phyloP scores from a whole-genome alignment of 169 alveolate species.

The Perkinsus marinus region DNA sequence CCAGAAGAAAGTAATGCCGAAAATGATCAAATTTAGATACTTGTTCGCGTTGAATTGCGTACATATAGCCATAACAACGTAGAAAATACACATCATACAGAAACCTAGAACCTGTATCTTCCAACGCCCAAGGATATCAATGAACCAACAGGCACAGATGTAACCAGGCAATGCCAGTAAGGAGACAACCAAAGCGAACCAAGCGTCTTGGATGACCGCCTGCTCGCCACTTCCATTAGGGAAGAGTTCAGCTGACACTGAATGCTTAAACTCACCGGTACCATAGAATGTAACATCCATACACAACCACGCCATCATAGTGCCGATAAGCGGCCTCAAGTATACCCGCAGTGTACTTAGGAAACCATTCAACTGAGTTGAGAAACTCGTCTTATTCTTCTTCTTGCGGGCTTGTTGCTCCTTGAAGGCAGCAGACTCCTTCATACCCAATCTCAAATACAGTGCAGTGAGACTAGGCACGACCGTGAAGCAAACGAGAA shows the following conservation, averaged over 20 bases:
- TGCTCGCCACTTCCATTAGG: background rate
- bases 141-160: constrained; percentile 9
- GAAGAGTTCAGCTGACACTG: constrained; percentile 1
- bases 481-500: background rate
- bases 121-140: constrained; percentile 15
- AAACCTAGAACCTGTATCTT: constrained; percentile 17
- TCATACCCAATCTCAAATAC: background rate
- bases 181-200: background rate
- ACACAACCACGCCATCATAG: constrained; percentile 23
- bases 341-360: background rate
- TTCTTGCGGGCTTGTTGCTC: background rate
- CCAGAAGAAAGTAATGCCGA: constrained; percentile 16
- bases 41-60: background rate
- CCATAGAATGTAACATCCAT: constrained; percentile 31
- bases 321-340: constrained; percentile 3
- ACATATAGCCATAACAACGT: constrained; percentile 5
- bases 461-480: background rate
- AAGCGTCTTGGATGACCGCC: background rate
- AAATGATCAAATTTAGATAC: background rate
- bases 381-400: background rate
- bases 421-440: background rate
- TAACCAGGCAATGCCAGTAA: constrained; percentile 27
- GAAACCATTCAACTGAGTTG: background rate
- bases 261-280: constrained; percentile 5
- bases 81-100: constrained; percentile 11